Evolutionary conservation across 805 yeast species (phyloP), one percentile per base, ranked within the genome.

Genomic region (Sugiyamaella qingdaonensis): DNA sequence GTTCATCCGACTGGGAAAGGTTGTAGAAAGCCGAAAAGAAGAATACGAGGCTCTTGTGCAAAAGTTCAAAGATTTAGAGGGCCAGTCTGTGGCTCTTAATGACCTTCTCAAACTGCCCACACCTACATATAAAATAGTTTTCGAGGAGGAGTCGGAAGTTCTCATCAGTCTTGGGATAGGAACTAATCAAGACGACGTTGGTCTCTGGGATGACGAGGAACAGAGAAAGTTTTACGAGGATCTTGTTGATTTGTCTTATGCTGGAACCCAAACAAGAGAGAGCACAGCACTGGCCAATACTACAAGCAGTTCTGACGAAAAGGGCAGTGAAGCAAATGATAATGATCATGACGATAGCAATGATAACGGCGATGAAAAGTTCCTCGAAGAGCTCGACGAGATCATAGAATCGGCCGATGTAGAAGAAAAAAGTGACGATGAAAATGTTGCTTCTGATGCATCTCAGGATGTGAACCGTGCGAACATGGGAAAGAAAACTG

Each of bases 201-300:
- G 65, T 24, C 58, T 77, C 1, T 88, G 95, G 95, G 86, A 80
- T 37, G 82, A 77, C 52, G 80, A 80, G 14, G 84, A 82, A 31
- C 82, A 79, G n/a, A 76, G 77, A 55, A 74, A 72, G 55, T 90
- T 88, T 63, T 90, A 91, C 67, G 71, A 76, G 46, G 95, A 88
- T 64, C 76, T 87, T 8, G 70, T 88, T 51, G 78, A 76, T 8
- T 73, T 89, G 44, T 77, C 89, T 2, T 55, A 53, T 21, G 55
- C 47, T 32, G 58, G 29, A 24, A 24, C 3, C 29, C 29, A 24
- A 24, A 7, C 29, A 24, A 24, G 29, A 24, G 29, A 24, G 7
- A 24, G 29, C 29, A 24, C 29, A 24, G 29, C 29, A 24, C 7
- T 24, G 29, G 29, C 7, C 7, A 24, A 3, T 24, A 24, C 3